phyloP scores from a whole-genome alignment of 2,329 filamentous ascomycete genomes.

The Penicillium sp. region DNA sequence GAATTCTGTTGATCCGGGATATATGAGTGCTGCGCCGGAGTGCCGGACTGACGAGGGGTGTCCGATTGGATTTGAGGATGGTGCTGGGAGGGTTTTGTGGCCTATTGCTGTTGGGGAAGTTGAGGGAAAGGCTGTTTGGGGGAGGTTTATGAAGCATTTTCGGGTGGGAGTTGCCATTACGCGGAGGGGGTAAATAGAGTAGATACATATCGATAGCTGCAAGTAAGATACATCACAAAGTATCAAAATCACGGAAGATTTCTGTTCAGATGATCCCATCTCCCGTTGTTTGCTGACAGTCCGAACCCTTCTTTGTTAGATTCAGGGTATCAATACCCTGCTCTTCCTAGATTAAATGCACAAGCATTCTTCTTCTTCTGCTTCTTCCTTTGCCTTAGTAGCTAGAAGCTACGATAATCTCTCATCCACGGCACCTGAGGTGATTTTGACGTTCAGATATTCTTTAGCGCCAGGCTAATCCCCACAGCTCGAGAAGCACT shows the following conservation, averaged over 20 bases:
- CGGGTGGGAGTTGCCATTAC: slow-evolving; percentile 14
- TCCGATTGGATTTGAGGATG: slow-evolving; percentile 43
- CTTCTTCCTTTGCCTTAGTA: no score
- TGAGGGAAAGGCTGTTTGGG: slow-evolving; percentile 16
- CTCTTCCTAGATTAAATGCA: background rate
- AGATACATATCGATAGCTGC: no score
- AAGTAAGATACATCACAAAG: no score
- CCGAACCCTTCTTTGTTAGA: background rate
- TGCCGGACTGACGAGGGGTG: slow-evolving; percentile 28
- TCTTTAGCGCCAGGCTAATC: no score
- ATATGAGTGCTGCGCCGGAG: slow-evolving; percentile 41
- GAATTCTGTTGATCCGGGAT: slow-evolving; percentile 43
- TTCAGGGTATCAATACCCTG: background rate
- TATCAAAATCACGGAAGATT: no score
- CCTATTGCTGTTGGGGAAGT: slow-evolving; percentile 31
- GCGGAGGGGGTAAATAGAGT: background rate
- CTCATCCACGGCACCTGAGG: no score
- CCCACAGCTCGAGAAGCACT: no score
- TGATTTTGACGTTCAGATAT: no score
- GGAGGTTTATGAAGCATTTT: slow-evolving; percentile 29
- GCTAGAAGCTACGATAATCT: no score
- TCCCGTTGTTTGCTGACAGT: background rate
- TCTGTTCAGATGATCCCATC: background rate
- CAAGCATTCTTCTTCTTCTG: no score
- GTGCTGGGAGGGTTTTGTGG: slow-evolving; percentile 40